These are phyloP conservation scores for Cytospora mali DNA, from an alignment of 2,329 filamentous ascomycete genomes.

Conservation along the genomic window DNA sequence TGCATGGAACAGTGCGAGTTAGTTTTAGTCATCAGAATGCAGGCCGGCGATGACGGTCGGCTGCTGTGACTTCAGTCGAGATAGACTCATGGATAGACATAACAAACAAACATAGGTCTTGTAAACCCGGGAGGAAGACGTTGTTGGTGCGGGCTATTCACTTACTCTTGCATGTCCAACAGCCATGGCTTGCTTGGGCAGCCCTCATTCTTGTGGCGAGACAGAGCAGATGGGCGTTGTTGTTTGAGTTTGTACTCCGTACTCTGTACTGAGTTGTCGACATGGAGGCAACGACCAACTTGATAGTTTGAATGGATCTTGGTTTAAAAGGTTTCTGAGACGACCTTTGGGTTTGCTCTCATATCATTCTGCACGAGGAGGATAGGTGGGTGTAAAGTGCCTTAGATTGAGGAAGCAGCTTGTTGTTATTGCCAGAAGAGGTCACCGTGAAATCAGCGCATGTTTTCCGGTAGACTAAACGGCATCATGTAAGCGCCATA, in stretches of 20 bases:
- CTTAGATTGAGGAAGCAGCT: not conserved
- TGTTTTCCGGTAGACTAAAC: conserved; percentile 5
- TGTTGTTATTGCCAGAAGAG: not conserved
- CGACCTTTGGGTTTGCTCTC: not conserved
- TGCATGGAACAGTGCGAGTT: conserved; percentile 12
- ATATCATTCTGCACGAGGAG: not conserved
- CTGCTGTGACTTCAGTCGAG: not conserved
- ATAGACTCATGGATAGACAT: not conserved
- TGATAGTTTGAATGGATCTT: not conserved
- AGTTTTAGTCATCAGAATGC: conserved; percentile 4
- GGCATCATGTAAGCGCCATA: conserved; percentile 24
- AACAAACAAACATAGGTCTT: not conserved
- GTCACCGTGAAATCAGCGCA: conserved; percentile 8
- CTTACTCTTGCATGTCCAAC: conserved; percentile 49
- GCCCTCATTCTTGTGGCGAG: conserved; percentile 18
- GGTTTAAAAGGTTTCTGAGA: not conserved
- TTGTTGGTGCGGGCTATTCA: conserved; percentile 21
- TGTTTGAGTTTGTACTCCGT: not conserved
- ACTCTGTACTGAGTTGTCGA: not conserved
- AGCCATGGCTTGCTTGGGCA: conserved; percentile 36
- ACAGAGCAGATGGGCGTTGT: not conserved
- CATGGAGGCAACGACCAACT: not conserved
- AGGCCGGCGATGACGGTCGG: not conserved
- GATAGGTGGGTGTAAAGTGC: not conserved
- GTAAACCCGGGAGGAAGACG: not conserved